Evolutionary conservation across 2,329 filamentous ascomycete species (phyloP).

Genomic region (Biscogniauxia sp.): DNA sequence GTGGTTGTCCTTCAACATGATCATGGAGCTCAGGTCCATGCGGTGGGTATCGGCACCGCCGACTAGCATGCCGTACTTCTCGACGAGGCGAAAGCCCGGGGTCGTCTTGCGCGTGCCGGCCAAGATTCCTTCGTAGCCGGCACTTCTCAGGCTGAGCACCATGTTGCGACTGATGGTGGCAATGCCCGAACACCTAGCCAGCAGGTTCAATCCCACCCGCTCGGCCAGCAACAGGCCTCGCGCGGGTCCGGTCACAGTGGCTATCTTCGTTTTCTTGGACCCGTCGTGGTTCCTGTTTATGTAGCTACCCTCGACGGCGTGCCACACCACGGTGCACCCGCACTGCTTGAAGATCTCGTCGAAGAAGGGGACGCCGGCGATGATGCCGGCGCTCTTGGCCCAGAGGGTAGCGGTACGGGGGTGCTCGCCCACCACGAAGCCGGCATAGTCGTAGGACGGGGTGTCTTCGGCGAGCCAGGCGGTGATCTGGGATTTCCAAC

Average conservation of each 20-base stretch:
- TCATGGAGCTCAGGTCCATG: slow-evolving; percentile 90
- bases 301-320: slow-evolving; percentile 69
- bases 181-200: slow-evolving; percentile 88
- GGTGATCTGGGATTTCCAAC: slow-evolving; percentile 77
- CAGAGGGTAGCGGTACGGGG: slow-evolving; percentile 63
- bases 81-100: slow-evolving; percentile 88
- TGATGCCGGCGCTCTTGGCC: slow-evolving; percentile 71
- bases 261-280: slow-evolving; percentile 58
- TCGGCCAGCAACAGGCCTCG: slow-evolving; percentile 83
- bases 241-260: slow-evolving; percentile 82
- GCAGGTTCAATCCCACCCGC: slow-evolving; percentile 84
- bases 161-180: slow-evolving; percentile 66
- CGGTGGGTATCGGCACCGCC: slow-evolving; percentile 90
- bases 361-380: slow-evolving; percentile 94
- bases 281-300: slow-evolving; percentile 60
- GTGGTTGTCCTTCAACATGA: slow-evolving; percentile 99
- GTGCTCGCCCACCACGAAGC: slow-evolving; percentile 85
- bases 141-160: slow-evolving; percentile 53
- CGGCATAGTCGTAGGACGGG: slow-evolving; percentile 93
- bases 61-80: slow-evolving; percentile 97
- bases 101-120: slow-evolving; percentile 97
- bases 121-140: slow-evolving; percentile 79
- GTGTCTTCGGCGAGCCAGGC: slow-evolving; percentile 95
- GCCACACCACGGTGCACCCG: slow-evolving; percentile 90
- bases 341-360: slow-evolving; percentile 88